Percentiles rank a stretch among this genome's conserved stretches.
Evolutionary conservation across 768 basidiomycete species (phyloP).

Genomic region (Lyophyllum semitale): DNA sequence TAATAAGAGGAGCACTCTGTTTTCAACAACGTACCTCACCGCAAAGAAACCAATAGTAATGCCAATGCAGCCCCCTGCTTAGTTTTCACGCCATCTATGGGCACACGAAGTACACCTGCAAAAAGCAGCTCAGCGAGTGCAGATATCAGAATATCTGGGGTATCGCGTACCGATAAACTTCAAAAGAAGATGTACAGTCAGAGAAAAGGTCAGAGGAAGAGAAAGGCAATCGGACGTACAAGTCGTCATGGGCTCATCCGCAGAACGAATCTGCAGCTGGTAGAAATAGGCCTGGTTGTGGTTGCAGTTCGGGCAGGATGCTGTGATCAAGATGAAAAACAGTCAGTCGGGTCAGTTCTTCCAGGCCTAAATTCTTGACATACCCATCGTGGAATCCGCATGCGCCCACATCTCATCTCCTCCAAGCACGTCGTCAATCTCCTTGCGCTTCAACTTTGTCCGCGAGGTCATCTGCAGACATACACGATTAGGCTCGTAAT

Average conservation of each 20-base stretch:
- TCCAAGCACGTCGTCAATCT: slow-evolving; percentile 94
- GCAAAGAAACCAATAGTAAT: not conserved
- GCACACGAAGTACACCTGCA: slow-evolving; percentile 62
- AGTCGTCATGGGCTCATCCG: slow-evolving; percentile 88
- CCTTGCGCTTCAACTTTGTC: slow-evolving; percentile 83
- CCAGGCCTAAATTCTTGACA: slow-evolving; percentile 32
- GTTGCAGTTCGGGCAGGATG: slow-evolving; percentile 79
- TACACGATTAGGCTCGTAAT: not conserved
- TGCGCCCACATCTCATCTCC: slow-evolving; percentile 94
- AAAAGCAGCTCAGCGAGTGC: not conserved
- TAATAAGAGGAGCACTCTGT: not conserved
- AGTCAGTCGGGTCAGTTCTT: not conserved
- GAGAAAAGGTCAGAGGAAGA: not conserved
- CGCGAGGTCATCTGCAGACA: slow-evolving; percentile 84
- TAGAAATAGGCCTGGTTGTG: slow-evolving; percentile 87
- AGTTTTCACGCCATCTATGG: slow-evolving; percentile 74
- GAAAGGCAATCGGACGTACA: slow-evolving; percentile 35
- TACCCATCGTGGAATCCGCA: slow-evolving; percentile 85
- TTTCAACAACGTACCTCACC: not conserved
- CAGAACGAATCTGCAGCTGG: slow-evolving; percentile 93
- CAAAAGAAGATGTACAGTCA: not conserved
- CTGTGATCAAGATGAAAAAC: slow-evolving; percentile 26
- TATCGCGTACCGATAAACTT: slow-evolving; percentile 62
- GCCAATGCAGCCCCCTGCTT: not conserved
- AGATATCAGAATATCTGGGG: not conserved